phyloP scores from a whole-genome alignment of 2,329 filamentous ascomycete species.

The Penicillium sp. region DNA sequence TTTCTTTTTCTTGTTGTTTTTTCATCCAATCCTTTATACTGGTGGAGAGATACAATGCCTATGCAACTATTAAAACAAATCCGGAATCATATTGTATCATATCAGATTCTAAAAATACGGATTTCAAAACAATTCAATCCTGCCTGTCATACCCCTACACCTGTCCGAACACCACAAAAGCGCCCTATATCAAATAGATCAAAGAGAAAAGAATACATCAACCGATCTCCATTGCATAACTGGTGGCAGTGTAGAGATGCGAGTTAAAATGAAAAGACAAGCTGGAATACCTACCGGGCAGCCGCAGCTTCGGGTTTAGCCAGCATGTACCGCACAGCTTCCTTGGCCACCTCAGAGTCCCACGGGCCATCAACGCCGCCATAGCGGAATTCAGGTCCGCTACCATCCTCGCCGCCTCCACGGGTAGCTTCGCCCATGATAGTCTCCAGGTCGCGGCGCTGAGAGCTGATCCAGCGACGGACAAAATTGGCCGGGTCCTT shows the following conservation, averaged over 20 bases:
- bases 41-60: not conserved
- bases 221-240: not conserved
- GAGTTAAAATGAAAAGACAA: not conserved
- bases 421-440: constrained; percentile 77
- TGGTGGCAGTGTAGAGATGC: not conserved
- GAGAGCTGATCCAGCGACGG: constrained; percentile 81
- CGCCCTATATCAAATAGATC: constrained; percentile 19
- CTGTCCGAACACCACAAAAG: constrained; percentile 24
- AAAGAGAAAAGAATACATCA: constrained; percentile 10
- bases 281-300: constrained; percentile 22
- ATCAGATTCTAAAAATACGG: not conserved
- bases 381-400: constrained; percentile 44
- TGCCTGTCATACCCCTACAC: constrained; percentile 19
- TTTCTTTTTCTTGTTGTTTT: not conserved
- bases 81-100: constrained; percentile 8
- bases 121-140: constrained; percentile 18
- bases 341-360: constrained; percentile 59
- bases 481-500: constrained; percentile 83
- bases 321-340: constrained; percentile 61
- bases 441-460: constrained; percentile 85
- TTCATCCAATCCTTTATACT: not conserved
- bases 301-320: constrained; percentile 45
- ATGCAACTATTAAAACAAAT: not conserved
- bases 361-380: constrained; percentile 60
- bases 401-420: constrained; percentile 53